Conservation (phyloP, 768 basidiomycete species). For the Naganishia onofrii region DNA sequence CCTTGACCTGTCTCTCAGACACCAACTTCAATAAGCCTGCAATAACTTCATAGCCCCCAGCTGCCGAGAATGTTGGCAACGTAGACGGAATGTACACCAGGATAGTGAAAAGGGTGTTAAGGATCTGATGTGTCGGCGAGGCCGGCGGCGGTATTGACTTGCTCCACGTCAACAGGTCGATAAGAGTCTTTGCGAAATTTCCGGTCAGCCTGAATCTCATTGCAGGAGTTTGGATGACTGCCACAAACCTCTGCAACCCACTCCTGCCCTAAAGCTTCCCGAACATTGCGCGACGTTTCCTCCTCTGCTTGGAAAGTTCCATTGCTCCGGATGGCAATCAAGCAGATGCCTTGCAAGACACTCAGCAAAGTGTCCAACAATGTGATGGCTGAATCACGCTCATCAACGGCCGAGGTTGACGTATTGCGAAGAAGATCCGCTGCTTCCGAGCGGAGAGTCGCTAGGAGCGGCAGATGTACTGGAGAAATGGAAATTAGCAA, state of each 20-base stretch:
- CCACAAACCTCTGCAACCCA: conserved; percentile 39
- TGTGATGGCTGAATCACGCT: neutral
- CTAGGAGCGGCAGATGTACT: conserved; percentile 13
- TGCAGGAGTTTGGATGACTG: too few relatives aligned
- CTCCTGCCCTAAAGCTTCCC: conserved; percentile 34
- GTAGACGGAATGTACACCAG: conserved; percentile 14
- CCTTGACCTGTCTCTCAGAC: conserved; percentile 13
- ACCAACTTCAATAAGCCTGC: conserved; percentile 12
- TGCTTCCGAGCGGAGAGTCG: neutral
- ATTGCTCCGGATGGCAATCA: conserved; percentile 36
- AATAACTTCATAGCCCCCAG: conserved; percentile 12
- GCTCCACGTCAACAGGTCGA: conserved; percentile 10
- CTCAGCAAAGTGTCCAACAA: neutral
- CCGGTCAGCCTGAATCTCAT: neutral
- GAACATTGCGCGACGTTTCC: conserved; percentile 29
- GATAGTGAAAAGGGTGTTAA: conserved; percentile 18
- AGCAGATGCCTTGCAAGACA: conserved; percentile 3
- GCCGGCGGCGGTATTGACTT: neutral
- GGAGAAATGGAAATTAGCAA: neutral
- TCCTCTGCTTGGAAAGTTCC: conserved; percentile 47
- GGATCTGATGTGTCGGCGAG: conserved; percentile 3
- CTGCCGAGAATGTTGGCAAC: neutral
- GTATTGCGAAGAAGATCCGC: neutral
- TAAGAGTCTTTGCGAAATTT: neutral
- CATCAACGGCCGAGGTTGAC: neutral